Base-by-base conservation (phyloP, 164 flowering plant genomes). In the Vitis cinerea region DNA sequence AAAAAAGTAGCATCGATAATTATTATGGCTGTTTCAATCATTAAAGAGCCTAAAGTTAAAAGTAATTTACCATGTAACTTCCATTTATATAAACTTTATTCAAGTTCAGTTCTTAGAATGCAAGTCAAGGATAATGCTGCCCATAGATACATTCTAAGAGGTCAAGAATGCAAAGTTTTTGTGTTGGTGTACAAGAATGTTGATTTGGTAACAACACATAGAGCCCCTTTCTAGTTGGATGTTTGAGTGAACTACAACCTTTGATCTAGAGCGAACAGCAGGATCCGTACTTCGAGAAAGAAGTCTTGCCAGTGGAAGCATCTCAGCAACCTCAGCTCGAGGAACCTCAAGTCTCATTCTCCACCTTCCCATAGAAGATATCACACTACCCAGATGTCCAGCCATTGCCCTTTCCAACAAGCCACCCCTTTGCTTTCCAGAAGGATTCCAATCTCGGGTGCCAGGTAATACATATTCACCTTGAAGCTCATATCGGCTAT, bases 351-450 rank as follows among this genome's bases (percentile, higher is more conserved):
- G 86, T 77, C 98, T 90, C 96, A 95, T 86, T 85, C 99, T 83
- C 99, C 99, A 95, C 79, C 99, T 86, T 23, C 99, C 99, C 97
- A 95, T 88, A 58, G 99, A 95, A 78, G 99, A 95, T 71, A 95
- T 90, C 72, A 88, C 88, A 83, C 92, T 93, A 50, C 97, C 93
- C 49, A 95, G 79, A 77, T 90, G 90, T 65, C 95, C 97, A 75
- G 90, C 79, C 93, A 92, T 86, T 60, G 89, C 97, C 79, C 83
- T 83, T 70, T 84, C 76, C 57, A 92, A 80, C 70, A 95, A 78
- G 66, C 90, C 90, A 75, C 84, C 85, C 59, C 61, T 84, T 73
- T 83, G 90, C 77, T 85, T 82, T 8, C 75, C 83, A 66, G 81
- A 50, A 77, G 86, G 71, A 49, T 78, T 82, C 30, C 97, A 84